A percentile compares a stretch with the other conserved stretches of the same genome.
phyloP scores from a whole-genome alignment of 768 basidiomycete species.

The Phaeolepiota aurea region DNA sequence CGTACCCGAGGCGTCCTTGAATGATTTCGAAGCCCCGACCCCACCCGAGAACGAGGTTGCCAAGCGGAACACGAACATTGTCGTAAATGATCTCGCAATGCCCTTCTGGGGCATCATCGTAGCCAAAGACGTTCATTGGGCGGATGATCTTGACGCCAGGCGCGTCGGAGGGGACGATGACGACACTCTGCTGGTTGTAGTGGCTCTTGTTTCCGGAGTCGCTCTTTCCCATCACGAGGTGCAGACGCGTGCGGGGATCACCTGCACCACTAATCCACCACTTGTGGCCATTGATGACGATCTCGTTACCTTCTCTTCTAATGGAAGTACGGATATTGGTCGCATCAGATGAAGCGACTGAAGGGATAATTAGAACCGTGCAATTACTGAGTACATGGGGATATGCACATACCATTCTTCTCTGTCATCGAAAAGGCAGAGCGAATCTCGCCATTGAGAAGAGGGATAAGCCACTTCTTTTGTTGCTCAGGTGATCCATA shows the following conservation, averaged over 20 bases:
- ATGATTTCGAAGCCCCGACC: conserved; percentile 96
- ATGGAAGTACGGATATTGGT: conserved; percentile 91
- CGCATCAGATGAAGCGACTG: conserved; percentile 92
- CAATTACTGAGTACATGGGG: not conserved
- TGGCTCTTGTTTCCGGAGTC: conserved; percentile 72
- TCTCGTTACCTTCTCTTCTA: conserved; percentile 73
- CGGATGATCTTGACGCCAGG: conserved; percentile 85
- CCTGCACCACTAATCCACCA: conserved; percentile 99
- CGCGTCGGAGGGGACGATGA: conserved; percentile 84
- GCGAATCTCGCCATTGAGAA: conserved; percentile 89
- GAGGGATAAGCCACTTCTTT: conserved; percentile 78
- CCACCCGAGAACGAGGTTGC: conserved; percentile 85
- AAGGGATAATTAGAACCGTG: conserved; percentile 6
- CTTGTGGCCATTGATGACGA: conserved; percentile 95
- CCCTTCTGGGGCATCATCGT: conserved; percentile 93
- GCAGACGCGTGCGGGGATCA: conserved; percentile 81
- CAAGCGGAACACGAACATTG: conserved; percentile 82
- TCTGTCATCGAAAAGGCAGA: conserved; percentile 98
- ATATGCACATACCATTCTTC: conserved; percentile 53
- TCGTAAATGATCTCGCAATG: conserved; percentile 95
- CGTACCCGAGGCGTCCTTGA: conserved; percentile 89
- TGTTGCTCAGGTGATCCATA: conserved; percentile 92
- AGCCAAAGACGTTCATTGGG: conserved; percentile 92
- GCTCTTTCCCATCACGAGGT: conserved; percentile 93
- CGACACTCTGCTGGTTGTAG: conserved; percentile 87